phyloP scores from a whole-genome alignment of 306 rosid genomes.

The Corylus heterophylla region DNA sequence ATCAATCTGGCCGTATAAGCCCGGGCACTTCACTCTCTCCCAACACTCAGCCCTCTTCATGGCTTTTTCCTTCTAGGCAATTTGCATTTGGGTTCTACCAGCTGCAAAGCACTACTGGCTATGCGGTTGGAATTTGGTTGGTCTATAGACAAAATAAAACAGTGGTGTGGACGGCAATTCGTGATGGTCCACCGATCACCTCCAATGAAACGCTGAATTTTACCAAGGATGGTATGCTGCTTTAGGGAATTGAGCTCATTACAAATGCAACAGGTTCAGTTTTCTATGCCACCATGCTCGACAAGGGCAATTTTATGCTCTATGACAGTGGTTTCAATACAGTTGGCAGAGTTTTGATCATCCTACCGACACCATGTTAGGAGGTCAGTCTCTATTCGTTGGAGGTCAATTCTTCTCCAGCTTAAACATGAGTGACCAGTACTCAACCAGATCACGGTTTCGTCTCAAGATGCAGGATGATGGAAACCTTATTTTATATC shows the following conservation, averaged over 20 bases:
- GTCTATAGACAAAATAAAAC: rapidly evolving
- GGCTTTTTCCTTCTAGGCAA: neutral
- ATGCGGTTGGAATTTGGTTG: neutral
- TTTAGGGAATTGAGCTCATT: neutral
- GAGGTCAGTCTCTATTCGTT: neutral
- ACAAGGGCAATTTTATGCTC: neutral
- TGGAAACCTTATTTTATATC: constrained; percentile 4
- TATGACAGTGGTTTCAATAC: neutral
- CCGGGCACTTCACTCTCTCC: neutral
- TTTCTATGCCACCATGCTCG: neutral
- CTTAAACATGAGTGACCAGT: neutral
- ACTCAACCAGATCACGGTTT: neutral
- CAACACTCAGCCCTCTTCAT: neutral
- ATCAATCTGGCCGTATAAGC: neutral
- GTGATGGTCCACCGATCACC: neutral
- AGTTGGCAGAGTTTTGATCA: neutral
- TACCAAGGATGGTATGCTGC: neutral
- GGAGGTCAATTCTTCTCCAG: neutral
- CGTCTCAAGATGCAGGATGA: neutral
- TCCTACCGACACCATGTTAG: neutral
- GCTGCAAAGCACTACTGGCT: neutral
- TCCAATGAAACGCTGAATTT: neutral
- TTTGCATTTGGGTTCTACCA: neutral
- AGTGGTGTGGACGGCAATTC: neutral
- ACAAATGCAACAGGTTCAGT: neutral